Base-by-base conservation (phyloP, 2,329 filamentous ascomycete genomes). In the Cordyceps cateniannulata region DNA sequence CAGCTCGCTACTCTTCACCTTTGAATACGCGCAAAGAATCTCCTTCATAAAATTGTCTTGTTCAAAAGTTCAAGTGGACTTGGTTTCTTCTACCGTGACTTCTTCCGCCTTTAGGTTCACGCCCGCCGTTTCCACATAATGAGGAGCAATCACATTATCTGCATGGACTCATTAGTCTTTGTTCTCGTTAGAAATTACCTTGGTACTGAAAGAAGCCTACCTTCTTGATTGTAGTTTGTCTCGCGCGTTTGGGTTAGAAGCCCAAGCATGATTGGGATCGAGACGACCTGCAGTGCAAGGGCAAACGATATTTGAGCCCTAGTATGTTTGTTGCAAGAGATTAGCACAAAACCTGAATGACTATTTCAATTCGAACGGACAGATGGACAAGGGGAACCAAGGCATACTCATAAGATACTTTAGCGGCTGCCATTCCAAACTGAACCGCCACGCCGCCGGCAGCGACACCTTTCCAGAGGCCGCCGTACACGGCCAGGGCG, bases 391-490 rank as follows among this genome's bases (percentile, higher is more conserved):
- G 6, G 18, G 29, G 5, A 50, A 22, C 10, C 22, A n/a, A 27
- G 24, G n/a, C 52, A 6, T 57, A 57, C 54, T 24, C 18, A 9
- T 57, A 49, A 14, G 54, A 57, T 8, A 57, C 44, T 27, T 57
- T n/a, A 8, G 54, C 44, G 14, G 54, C 54, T 3, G 44, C 54
- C 54, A 57, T 57, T n/a, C 54, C 54, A 18, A 57, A 57, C n/a
- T 57, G 54, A 7, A 57, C 44, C 14, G 54, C 54, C 14, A 57
- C 54, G 29, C 60, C 60, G n/a, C 47, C 38, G 6, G 62, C 59
- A 20, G 62, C 58, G 18, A 62, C 61, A 16, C 63, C 63, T 22
- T 63, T 64, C 38, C 61, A 65, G 6, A 62, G 52, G 8, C 63
- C 63, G 22, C 59, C 62, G 27, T 61, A 63, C 10, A 58, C 48